Evolutionary conservation across 1,284 basidiomycete genomes (phyloP), one percentile per base, ranked within the genome.

Genomic region (Papiliotrema nemorosa): DNA sequence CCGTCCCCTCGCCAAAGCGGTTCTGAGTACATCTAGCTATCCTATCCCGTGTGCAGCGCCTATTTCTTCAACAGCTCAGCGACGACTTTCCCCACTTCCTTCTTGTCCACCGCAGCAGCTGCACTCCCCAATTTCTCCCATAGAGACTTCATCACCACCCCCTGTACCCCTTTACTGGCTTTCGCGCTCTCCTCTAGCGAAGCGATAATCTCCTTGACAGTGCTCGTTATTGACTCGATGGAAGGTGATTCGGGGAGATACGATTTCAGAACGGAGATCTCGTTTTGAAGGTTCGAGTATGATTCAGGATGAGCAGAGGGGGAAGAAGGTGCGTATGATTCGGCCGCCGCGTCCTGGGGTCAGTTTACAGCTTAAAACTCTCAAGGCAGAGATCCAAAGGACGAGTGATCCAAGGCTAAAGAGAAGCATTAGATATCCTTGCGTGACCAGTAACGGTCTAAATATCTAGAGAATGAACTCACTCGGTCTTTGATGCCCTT

Each of bases 401-500:
- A 6, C 24, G 31, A 25, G 16, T 2, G 4, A 25, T n/a, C n/a
- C n/a, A n/a, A 43, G 21, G 25, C 21, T 21, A 14, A 27, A 21
- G 46, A 14, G 2, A 27, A 20, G n/a, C 5, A 22, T 10, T 35
- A 45, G 9, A n/a, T n/a, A n/a, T n/a, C n/a, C n/a, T 7, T 49
- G 36, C 9, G 18, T 27, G 6, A n/a, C 14, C 29, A 26, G 29
- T 22, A 20, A 29, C 7, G 14, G 13, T 34, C 14, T 13, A 20
- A 7, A 12, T 16, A 34, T 33, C 25, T 29, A 16, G 22, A 33
- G 2, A 35, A 22, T 21, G 7, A 21, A 55, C 66, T 55, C 33
- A 70, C 70, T n/a, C 70, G 55, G 57, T 70, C 63, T 14, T 63
- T 53, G 24, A 73, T 64, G 18, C 64, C 64, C 57, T 72, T 71